Evolutionary conservation across 2,329 filamentous ascomycete species (phyloP).

Genomic region (Periconia sp.): DNA sequence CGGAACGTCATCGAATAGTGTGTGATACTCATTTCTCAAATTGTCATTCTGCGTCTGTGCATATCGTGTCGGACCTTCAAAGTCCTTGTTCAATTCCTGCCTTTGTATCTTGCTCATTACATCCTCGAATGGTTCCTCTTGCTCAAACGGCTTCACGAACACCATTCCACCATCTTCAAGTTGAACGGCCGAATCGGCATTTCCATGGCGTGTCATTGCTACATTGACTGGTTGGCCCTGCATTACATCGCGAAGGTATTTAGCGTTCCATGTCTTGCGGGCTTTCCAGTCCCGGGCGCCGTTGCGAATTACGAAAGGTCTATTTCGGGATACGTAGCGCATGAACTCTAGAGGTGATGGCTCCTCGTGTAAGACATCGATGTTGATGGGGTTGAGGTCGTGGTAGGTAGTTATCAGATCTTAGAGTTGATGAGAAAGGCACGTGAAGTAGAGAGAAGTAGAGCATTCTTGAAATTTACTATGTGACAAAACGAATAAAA

Average conservation of each 20-base stretch:
- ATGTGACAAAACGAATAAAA: background rate
- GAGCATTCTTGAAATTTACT: background rate
- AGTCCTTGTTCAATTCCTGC: conserved; percentile 55
- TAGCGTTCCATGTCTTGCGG: conserved; percentile 65
- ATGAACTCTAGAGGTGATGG: conserved; percentile 82
- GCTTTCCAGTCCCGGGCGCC: conserved; percentile 70
- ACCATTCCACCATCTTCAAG: conserved; percentile 58
- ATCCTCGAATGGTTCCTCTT: conserved; percentile 64
- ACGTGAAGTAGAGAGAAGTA: background rate
- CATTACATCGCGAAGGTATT: conserved; percentile 64
- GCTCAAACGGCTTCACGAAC: conserved; percentile 77
- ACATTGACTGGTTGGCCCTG: conserved; percentile 69
- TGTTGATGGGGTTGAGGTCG: conserved; percentile 68
- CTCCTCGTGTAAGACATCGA: conserved; percentile 68
- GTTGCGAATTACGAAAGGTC: conserved; percentile 73
- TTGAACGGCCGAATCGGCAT: conserved; percentile 67
- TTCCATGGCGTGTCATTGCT: conserved; percentile 75
- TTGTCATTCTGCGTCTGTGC: conserved; percentile 87
- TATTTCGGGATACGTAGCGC: conserved; percentile 75
- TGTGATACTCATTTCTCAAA: conserved; percentile 72
- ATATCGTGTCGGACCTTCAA: conserved; percentile 53
- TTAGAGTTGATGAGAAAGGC: conserved; percentile 9
- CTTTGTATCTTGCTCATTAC: conserved; percentile 67
- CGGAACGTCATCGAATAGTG: conserved; percentile 68
- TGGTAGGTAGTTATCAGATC: conserved; percentile 71